Evolutionary conservation across 306 rosid species (phyloP), one percentile per base, ranked within the genome.

Genomic region (Cucumis hystrix): DNA sequence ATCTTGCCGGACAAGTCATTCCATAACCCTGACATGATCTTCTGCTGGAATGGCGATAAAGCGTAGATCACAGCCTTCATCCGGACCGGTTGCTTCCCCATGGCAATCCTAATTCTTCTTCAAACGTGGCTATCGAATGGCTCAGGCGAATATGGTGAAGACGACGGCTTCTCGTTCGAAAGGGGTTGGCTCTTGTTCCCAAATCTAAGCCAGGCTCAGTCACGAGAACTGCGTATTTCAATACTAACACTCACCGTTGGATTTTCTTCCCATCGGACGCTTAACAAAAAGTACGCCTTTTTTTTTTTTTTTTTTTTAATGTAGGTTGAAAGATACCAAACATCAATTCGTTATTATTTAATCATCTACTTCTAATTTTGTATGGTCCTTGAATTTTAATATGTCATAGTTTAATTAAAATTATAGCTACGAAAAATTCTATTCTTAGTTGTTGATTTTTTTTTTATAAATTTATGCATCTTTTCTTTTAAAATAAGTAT

Each of bases 11-110:
- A 88, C 7, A 93, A 39, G 64, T 93, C 96, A 79, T 91, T 91
- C 96, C 93, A 93, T 10, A 93, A 86, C 16, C 97, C 98, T 5
- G 85, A 0, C 96, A 91, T 93, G 54, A 87, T 86, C 89, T 93
- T 91, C 92, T 93, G 97, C 88, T 93, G 97, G 76, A 89, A 91
- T 20, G 98, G 98, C 35, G 98, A 93, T 2, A 93, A 88, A 0
- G 96, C 87, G 64, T 93, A 93, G 15, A 86, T 77, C 66, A 93
- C 98, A 1, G 93, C 91, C 83, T 87, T 93, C 90, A 93, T 84
- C 56, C 86, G 90, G 77, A 91, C 88, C 52, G 86, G 82, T 30
- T 79, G 73, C 84, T 93, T 91, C 70, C 96, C 98, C 97, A 93
- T 93, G 30, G 79, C 33, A 65, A 16, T 33, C 25, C 20, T 35